phyloP scores from a whole-genome alignment of 805 yeast species.

The Candida vaughaniae region DNA sequence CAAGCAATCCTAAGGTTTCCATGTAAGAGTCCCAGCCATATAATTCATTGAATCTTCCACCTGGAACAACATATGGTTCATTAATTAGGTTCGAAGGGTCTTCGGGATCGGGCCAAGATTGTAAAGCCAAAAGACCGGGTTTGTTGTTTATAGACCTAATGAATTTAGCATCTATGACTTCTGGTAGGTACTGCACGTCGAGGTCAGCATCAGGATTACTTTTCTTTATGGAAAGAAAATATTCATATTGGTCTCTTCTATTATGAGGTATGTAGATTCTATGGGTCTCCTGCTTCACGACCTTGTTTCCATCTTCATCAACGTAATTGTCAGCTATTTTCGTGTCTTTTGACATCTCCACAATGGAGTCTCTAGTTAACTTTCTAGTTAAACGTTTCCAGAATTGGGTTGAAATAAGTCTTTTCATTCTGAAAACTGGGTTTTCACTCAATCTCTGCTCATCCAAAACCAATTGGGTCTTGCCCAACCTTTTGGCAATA shows the following conservation, averaged over 20 bases:
- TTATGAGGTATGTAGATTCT: constrained; percentile 74
- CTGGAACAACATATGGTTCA: constrained; percentile 91
- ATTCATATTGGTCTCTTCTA: constrained; percentile 71
- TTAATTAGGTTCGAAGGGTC: constrained; percentile 56
- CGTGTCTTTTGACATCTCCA: constrained; percentile 73
- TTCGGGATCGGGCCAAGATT: constrained; percentile 58
- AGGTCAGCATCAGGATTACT: constrained; percentile 56
- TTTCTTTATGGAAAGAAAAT: constrained; percentile 54
- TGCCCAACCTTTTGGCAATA: constrained; percentile 77
- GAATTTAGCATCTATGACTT: constrained; percentile 70
- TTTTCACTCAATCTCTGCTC: constrained; percentile 83
- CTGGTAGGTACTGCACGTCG: constrained; percentile 77
- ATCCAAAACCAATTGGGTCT: constrained; percentile 74
- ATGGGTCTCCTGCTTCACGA: constrained; percentile 54
- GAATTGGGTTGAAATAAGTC: constrained; percentile 73
- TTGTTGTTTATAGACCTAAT: constrained; percentile 72
- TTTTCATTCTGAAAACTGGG: constrained; percentile 73
- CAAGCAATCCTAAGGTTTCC: constrained; percentile 79
- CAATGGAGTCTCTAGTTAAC: constrained; percentile 60
- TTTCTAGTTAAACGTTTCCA: constrained; percentile 79
- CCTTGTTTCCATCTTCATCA: constrained; percentile 30
- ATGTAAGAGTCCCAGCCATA: constrained; percentile 99
- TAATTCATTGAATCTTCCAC: constrained; percentile 93
- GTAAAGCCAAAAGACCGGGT: constrained; percentile 87
- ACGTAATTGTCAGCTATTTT: constrained; percentile 57